Conservation (phyloP, 2,329 filamentous ascomycete species). For the Fusarium sp. region DNA sequence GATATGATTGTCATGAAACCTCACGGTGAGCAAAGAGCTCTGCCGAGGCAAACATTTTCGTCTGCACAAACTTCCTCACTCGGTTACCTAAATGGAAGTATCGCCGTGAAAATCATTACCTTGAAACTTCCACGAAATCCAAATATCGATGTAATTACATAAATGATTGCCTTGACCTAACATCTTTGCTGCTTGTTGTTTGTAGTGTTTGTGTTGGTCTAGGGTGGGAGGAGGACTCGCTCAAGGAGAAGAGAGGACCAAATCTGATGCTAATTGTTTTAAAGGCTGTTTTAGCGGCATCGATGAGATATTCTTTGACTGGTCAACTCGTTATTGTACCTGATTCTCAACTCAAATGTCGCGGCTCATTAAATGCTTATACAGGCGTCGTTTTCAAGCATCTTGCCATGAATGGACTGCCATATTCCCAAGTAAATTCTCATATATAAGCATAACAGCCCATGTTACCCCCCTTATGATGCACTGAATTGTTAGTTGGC, state of each 20-base stretch:
- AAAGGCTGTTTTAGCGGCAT: too few species aligned
- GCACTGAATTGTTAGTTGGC: too few species aligned
- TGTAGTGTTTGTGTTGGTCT: background rate
- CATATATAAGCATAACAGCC: background rate
- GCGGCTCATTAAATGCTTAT: too few species aligned
- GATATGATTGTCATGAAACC: background rate
- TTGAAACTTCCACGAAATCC: fast-evolving
- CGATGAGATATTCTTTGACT: too few species aligned
- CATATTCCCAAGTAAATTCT: background rate
- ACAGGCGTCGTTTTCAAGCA: too few species aligned
- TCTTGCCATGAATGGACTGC: too few species aligned
- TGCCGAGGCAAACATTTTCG: background rate
- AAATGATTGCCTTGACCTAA: background rate
- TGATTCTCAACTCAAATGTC: too few species aligned
- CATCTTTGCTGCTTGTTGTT: background rate
- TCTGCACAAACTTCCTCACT: background rate
- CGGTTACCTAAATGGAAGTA: background rate
- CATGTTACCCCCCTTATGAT: too few species aligned
- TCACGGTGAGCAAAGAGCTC: background rate
- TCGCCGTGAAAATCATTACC: background rate
- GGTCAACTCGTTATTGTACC: too few species aligned
- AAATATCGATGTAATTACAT: background rate
- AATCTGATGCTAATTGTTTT: too few species aligned
- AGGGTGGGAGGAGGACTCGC: background rate
- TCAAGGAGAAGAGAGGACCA: background rate